Percentiles rank a stretch among this genome's conserved stretches.
Conservation (phyloP, 2,329 filamentous ascomycete genomes). For the Fusarium beomiforme region DNA sequence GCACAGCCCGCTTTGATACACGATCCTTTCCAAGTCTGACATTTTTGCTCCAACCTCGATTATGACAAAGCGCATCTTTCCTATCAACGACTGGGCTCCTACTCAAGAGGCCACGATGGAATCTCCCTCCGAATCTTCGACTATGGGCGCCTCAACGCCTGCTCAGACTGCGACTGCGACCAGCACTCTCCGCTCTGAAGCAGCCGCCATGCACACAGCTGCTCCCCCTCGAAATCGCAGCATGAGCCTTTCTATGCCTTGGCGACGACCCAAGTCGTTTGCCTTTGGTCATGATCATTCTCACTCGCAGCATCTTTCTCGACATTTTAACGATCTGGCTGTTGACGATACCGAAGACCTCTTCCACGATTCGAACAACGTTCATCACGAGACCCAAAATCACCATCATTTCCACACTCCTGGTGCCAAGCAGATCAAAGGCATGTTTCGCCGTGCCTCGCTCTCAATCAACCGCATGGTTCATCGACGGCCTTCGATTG, state of each 20-base stretch:
- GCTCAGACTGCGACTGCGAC: background rate
- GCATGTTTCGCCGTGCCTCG: constrained; percentile 65
- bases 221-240: constrained; percentile 56
- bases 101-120: constrained; percentile 54
- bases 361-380: constrained; percentile 32
- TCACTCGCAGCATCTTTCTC: constrained; percentile 41
- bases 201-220: constrained; percentile 5
- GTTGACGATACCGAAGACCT: constrained; percentile 48
- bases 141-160: constrained; percentile 11
- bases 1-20: constrained; percentile 1
- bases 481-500: constrained; percentile 57
- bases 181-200: constrained; percentile 6
- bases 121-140: constrained; percentile 28
- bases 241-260: constrained; percentile 61
- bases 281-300: constrained; percentile 50
- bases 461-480: constrained; percentile 64
- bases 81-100: constrained; percentile 55
- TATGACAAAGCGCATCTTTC: constrained; percentile 53
- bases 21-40: background rate
- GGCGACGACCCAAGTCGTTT: constrained; percentile 59
- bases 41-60: constrained; percentile 1
- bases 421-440: constrained; percentile 53
- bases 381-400: constrained; percentile 39
- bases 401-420: constrained; percentile 42
- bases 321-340: constrained; percentile 45